Base-by-base conservation (phyloP, 2,329 filamentous ascomycete species). In the Ophiosphaerella narmari region DNA sequence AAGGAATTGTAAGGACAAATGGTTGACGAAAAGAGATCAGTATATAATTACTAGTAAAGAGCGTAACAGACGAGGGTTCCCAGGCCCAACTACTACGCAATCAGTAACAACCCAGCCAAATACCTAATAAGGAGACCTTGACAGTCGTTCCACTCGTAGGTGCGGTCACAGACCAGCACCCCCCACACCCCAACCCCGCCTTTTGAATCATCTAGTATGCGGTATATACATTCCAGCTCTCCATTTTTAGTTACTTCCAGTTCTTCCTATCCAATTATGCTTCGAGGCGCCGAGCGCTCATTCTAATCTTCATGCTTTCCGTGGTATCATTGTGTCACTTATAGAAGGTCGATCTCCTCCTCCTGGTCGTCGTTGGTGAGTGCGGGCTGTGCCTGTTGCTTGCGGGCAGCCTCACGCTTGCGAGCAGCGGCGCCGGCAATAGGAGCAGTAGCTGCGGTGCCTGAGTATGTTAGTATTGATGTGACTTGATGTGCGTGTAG, bases 281-380 rank as follows among this genome's bases (percentile, higher is more conserved):
- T 23, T 29, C 33, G 16, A 7, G 33, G 29, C 18, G n/a, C 32
- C 16, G 16, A 21, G 24, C 12, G 12, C 11, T 33, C 16, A 43
- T 16, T 16, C 5, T 43, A 9, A 16, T 46, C 23, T 38, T 44
- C 38, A 13, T 29, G 35, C 33, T 29, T 23, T 46, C 38, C 48
- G 60, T 48, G 39, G 46, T 29, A 29, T 29, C 26, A 11, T 29
- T 29, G 11, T 39, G 47, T 54, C 62, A 39, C 44, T 55, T 50
- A 57, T 31, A 65, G 31, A 35, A 67, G 59, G 18, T 60, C 65
- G 40, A 69, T 7, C 59, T 72, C 69, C 60, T 72, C 69, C 60
- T 72, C 68, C 51, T 72, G 57, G 46, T 67, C 69, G 51, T 72
- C 69, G 47, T 70, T 46, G 50, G 67, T 70, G 51, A 72, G 60